Conservation (phyloP, 148 eudicot genomes). For the Chenopodium album region DNA sequence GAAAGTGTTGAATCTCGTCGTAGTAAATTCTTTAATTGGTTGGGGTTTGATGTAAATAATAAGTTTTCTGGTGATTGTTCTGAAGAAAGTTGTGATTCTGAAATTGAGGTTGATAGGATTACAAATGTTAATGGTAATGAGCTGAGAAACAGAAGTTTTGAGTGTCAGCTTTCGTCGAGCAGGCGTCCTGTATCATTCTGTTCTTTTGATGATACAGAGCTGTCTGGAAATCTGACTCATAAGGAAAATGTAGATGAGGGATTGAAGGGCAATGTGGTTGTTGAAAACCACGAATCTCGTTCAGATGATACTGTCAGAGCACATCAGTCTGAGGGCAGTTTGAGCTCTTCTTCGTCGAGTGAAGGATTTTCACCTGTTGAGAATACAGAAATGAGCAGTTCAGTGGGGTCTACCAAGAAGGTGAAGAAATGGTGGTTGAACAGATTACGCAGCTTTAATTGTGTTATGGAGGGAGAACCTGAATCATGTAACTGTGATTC, state of each 20-base stretch:
- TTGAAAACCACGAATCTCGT: slow-evolving; percentile 12
- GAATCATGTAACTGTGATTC: slow-evolving; percentile 29
- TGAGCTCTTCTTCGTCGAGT: slow-evolving; percentile 34
- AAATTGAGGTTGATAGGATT: slow-evolving; percentile 36
- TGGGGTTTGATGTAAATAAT: slow-evolving; percentile 52
- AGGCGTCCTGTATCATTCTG: slow-evolving; percentile 44
- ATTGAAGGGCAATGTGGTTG: slow-evolving; percentile 28
- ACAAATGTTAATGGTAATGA: slow-evolving; percentile 39
- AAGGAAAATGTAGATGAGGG: slow-evolving; percentile 25
- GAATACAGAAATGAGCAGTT: slow-evolving; percentile 21
- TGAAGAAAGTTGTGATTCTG: slow-evolving; percentile 27
- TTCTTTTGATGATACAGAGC: slow-evolving; percentile 34
- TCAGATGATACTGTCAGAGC: slow-evolving; percentile 13
- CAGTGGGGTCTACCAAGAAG: slow-evolving; percentile 30
- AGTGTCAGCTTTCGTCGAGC: slow-evolving; percentile 47
- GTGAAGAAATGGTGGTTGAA: slow-evolving; percentile 57
- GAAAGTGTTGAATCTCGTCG: slow-evolving; percentile 72
- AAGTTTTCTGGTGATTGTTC: slow-evolving; percentile 22
- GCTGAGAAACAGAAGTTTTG: slow-evolving; percentile 36
- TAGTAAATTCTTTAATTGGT: slow-evolving; percentile 55
- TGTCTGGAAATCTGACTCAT: slow-evolving; percentile 26
- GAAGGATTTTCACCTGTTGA: slow-evolving; percentile 26
- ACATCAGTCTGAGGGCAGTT: slow-evolving; percentile 26
- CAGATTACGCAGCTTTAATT: slow-evolving; percentile 48
- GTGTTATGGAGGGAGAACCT: slow-evolving; percentile 40